phyloP scores from a whole-genome alignment of 306 rosid genomes.

The Vachellia collinsii region DNA sequence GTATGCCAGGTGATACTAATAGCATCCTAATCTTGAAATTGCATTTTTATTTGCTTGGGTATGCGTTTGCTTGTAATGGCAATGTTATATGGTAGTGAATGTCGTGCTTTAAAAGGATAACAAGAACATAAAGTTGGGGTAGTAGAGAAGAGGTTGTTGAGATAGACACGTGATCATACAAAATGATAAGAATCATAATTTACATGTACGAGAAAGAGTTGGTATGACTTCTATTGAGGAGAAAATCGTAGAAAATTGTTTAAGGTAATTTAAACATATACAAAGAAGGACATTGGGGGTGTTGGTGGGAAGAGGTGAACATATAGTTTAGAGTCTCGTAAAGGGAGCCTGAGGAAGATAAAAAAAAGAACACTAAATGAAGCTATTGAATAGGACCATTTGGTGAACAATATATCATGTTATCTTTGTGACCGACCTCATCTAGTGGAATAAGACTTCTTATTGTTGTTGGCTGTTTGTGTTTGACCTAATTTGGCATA shows the following conservation, averaged over 20 bases:
- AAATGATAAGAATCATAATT: not conserved
- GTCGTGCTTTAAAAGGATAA: too few relatives aligned
- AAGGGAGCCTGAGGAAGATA: not conserved
- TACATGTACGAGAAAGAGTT: too few relatives aligned
- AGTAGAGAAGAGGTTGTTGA: not conserved
- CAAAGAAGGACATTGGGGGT: not conserved
- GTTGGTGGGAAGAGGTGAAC: not conserved
- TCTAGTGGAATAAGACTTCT: not conserved
- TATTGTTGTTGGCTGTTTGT: constrained; percentile 3
- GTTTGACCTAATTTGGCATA: constrained; percentile 31
- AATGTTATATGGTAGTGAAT: not conserved
- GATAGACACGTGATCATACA: not conserved
- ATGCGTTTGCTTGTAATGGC: constrained; percentile 17
- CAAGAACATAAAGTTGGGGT: not conserved
- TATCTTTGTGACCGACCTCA: not conserved
- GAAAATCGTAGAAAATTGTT: too few relatives aligned
- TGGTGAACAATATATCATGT: not conserved
- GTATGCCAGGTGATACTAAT: constrained; percentile 45
- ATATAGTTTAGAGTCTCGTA: too few relatives aligned
- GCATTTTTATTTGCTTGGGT: constrained; percentile 17
- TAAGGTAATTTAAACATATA: too few relatives aligned
- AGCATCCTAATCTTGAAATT: constrained; percentile 5
- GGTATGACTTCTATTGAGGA: too few relatives aligned
- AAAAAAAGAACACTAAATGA: not conserved
- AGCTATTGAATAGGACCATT: not conserved